Evolutionary conservation across 805 yeast genomes (phyloP).

Genomic region (Pichia ethanolica): DNA sequence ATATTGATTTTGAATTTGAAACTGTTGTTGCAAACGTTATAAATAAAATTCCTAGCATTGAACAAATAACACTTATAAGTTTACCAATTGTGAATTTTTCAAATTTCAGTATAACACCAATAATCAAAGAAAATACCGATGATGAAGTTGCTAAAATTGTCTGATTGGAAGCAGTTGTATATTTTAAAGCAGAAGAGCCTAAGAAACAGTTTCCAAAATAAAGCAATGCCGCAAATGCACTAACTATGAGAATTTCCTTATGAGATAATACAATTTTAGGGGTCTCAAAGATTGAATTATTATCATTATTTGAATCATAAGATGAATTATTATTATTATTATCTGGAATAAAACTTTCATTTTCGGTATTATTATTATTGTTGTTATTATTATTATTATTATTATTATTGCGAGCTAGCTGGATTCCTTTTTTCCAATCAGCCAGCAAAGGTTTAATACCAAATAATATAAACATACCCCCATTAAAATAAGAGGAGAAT

Average conservation of each 20-base stretch:
- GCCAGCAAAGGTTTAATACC: conserved; percentile 31
- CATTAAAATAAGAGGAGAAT: conserved; percentile 40
- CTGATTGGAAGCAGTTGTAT: conserved; percentile 47
- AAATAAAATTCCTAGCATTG: conserved; percentile 39
- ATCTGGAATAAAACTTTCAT: background rate
- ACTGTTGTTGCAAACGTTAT: conserved; percentile 27
- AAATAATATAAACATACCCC: conserved; percentile 39
- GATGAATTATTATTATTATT: background rate
- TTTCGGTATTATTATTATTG: background rate
- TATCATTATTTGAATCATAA: background rate
- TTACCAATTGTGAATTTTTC: conserved; percentile 38
- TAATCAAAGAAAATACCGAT: conserved; percentile 41
- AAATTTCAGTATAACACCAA: conserved; percentile 34
- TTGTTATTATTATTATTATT: background rate
- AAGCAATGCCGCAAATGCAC: conserved; percentile 33
- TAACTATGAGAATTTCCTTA: conserved; percentile 30
- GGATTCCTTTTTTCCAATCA: background rate
- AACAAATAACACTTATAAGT: conserved; percentile 34
- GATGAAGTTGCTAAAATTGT: conserved; percentile 45
- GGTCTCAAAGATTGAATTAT: conserved; percentile 4
- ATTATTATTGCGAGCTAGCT: too few relatives aligned
- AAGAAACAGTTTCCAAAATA: conserved; percentile 36
- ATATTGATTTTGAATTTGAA: background rate
- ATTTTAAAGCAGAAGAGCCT: conserved; percentile 36
- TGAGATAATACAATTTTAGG: conserved; percentile 18